Evolutionary conservation across 139 green algal species (phyloP), one percentile per base, ranked within the genome.

Genomic region (Astrephomene gubernaculifera): DNA sequence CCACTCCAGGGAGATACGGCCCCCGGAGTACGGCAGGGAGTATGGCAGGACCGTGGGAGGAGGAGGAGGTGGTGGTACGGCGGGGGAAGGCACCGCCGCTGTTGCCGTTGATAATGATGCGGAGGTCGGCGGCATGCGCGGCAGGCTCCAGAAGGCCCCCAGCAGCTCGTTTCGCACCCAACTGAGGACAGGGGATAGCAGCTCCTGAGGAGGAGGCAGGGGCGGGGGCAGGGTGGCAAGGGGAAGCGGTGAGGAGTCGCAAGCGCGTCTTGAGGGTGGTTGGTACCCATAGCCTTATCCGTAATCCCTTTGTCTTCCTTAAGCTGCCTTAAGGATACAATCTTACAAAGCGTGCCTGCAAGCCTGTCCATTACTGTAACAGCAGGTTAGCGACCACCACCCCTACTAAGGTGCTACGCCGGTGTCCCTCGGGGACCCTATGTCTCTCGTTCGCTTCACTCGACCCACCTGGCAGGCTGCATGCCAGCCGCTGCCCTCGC

Each of bases 1-100:
- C 25, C 85, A 85, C 49, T 92, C 79, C 49, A 95, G 83, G 31
- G 85, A 69, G 31, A 94, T 69, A 1, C 21, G 22, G 27, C 81
- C 87, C 21, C n/a, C 53, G 1, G 2, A 44, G 45, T 83, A 83
- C 38, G 75, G 75, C 75, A 60, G 49, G 27, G 5, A n/a, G n/a
- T n/a, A 29, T 35, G 19, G 8, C 60, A 67, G 14, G 4, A 35
- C 60, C 60, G 24, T 36, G 3, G 60, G 27, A 8, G 60, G 24
- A 25, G 33, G 60, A 3, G 2, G 60, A 25, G 2, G n/a, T n/a
- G n/a, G n/a, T n/a, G n/a, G n/a, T n/a, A n/a, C n/a, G n/a, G n/a
- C n/a, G n/a, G n/a, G n/a, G n/a, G n/a, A n/a, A n/a, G 2, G 49
- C 49, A 1, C 31, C 35, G 31, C 49, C 49, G 72, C 4, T 22